Evolutionary conservation across 805 yeast species (phyloP).

Genomic region (Nakazawaea molendinolei): DNA sequence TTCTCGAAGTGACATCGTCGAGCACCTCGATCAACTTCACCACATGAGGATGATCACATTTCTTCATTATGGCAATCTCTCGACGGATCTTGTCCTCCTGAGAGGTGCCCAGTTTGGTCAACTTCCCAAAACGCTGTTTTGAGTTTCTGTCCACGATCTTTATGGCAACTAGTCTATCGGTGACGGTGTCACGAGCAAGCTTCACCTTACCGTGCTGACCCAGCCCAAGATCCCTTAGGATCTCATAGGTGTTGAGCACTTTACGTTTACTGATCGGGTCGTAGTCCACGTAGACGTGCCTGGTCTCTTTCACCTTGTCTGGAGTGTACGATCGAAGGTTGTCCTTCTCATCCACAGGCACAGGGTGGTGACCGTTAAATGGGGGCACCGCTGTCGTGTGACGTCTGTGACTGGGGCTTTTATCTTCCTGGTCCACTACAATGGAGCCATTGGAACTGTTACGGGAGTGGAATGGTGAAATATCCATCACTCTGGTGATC

Average conservation of each 20-base stretch:
- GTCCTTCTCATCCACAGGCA: conserved; percentile 7
- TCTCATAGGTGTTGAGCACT: conserved; percentile 83
- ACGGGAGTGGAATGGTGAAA: conserved; percentile 7
- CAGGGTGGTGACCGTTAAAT: neutral
- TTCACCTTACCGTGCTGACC: conserved; percentile 99
- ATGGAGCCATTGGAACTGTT: conserved; percentile 3
- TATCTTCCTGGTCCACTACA: neutral
- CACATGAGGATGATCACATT: conserved; percentile 88
- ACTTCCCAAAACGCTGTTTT: conserved; percentile 43
- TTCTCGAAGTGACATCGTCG: conserved; percentile 77
- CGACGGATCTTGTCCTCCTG: conserved; percentile 72
- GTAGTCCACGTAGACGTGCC: conserved; percentile 71
- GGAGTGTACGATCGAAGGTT: conserved; percentile 10
- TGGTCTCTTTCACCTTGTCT: conserved; percentile 70
- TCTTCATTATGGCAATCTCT: conserved; percentile 91
- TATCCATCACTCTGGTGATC: neutral
- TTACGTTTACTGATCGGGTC: conserved; percentile 83
- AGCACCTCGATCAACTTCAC: conserved; percentile 80
- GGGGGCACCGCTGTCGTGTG: conserved; percentile 5
- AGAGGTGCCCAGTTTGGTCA: conserved; percentile 21
- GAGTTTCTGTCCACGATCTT: conserved; percentile 81
- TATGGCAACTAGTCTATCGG: conserved; percentile 74
- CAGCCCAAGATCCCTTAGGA: conserved; percentile 77
- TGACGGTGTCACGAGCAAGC: conserved; percentile 68
- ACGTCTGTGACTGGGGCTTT: conserved; percentile 1